phyloP scores from a whole-genome alignment of 257 asterid genomes.

The Rehmannia glutinosa region DNA sequence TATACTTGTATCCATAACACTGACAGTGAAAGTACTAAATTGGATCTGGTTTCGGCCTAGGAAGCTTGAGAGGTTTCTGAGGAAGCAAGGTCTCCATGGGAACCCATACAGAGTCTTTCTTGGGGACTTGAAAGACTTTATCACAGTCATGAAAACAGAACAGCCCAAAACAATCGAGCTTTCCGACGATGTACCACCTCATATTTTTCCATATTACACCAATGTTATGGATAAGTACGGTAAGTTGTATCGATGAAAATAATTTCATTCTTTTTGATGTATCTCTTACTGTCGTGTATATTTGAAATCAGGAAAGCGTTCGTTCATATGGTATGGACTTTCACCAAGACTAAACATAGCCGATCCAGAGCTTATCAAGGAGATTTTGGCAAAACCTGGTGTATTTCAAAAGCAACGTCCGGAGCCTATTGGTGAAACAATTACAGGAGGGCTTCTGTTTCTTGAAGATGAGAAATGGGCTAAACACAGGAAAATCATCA shows the following conservation, averaged over 20 bases:
- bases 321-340: slow-evolving; percentile 32
- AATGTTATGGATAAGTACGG: slow-evolving; percentile 15
- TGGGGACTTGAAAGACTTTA: slow-evolving; percentile 19
- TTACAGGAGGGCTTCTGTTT: slow-evolving; percentile 25
- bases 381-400: background rate
- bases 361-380: no score
- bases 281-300: no score
- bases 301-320: slow-evolving; percentile 11
- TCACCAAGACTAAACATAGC: no score
- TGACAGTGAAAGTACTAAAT: background rate
- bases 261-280: no score
- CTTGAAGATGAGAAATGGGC: slow-evolving; percentile 29
- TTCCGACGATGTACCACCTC: slow-evolving; percentile 11
- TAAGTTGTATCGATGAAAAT: background rate
- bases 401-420: slow-evolving; percentile 20
- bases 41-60: slow-evolving; percentile 17
- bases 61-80: slow-evolving; percentile 18
- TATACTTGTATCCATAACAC: background rate
- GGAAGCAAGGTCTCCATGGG: slow-evolving; percentile 22
- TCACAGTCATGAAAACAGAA: background rate
- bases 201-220: slow-evolving; percentile 19
- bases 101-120: slow-evolving; percentile 15
- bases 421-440: slow-evolving; percentile 9
- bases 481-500: slow-evolving; percentile 23
- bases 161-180: background rate